These are phyloP conservation scores for Lecanicillium sp. DNA, from an alignment of 2,329 filamentous ascomycete species.

Conservation along the genomic window DNA sequence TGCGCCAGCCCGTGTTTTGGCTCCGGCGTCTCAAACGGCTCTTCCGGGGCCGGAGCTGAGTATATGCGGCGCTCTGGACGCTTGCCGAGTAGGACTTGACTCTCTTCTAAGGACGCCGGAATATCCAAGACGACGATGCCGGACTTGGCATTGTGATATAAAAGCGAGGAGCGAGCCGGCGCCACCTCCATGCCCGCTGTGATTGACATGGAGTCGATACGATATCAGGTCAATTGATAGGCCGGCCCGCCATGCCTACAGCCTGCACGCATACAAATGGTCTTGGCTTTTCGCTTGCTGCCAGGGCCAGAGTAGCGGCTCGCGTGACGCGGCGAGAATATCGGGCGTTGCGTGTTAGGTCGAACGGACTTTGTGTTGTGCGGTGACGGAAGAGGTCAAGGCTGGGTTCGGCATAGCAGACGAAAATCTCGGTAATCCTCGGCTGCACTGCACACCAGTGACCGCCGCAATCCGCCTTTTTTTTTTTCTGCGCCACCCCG, in stretches of 20 bases:
- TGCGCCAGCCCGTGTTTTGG: conserved; percentile 18
- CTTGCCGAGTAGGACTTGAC: conserved; percentile 43
- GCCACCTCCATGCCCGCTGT: neutral
- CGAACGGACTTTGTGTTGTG: no score
- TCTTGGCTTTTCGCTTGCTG: no score
- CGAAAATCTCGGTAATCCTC: conserved; percentile 7
- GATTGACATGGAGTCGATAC: no score
- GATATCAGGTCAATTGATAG: no score
- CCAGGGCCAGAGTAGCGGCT: no score
- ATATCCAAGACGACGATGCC: conserved; percentile 59
- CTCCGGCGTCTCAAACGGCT: conserved; percentile 47
- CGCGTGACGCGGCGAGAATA: no score
- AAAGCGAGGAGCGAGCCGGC: conserved; percentile 17
- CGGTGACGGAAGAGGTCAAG: no score
- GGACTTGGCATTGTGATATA: conserved; percentile 25
- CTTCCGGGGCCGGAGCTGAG: conserved; percentile 34
- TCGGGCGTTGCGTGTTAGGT: no score
- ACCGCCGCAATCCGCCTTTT: no score
- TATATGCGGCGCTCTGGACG: conserved; percentile 32
- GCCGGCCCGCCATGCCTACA: no score
- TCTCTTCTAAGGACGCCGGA: conserved; percentile 59
- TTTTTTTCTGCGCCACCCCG: no score
- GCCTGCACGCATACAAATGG: no score
- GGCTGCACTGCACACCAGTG: conserved; percentile 2
- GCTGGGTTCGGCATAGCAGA: neutral